Base-by-base conservation (phyloP, 2,329 filamentous ascomycete species). In the Scortechinia acanthostroma region DNA sequence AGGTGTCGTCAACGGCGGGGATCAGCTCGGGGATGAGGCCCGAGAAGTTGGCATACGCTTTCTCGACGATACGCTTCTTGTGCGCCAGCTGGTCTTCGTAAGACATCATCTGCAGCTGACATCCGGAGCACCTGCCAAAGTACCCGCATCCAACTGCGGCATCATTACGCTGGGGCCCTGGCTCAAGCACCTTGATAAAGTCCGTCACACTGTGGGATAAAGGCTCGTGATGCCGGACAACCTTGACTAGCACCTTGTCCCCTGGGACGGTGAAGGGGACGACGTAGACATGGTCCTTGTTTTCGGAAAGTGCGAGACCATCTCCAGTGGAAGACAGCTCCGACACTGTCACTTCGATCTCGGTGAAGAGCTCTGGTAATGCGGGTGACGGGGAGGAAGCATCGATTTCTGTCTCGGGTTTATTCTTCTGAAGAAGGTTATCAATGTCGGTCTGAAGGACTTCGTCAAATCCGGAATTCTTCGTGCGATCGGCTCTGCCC, bases 101-200 rank as follows among this genome's bases (percentile, higher is more conserved):
- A 2, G 82, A 72, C 47, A 88, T 69, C 79, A 88, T 86, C 60
- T 88, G 84, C 51, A 88, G 80, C 57, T 88, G 84, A 53, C 84
- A 88, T 15, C 84, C 84, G 13, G 77, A 83, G 57, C 84, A 88
- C 48, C 70, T 72, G 15, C 73, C 68, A 55, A 88, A 88, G 61
- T 88, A 88, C 47, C 71, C 68, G 56, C 84, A 88, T 44, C 71
- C 71, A 47, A 84, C 70, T 2, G 77, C 69, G 3, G 69, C 70
- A 45, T 83, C 76, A 45, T 85, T 73, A 50, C 84, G 74, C 47
- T 77, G 67, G 6, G 72, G 68, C 2, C 79, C 81, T 1, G 82
- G 71, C 37, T 71, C 69, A 20, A 76, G 61, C 19, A 87, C 73
- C 48, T 74, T 74, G 52, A 88, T 54, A 46, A 86, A 79, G 57